Base-by-base conservation (phyloP, 2,329 filamentous ascomycete species). In the Dactylonectria estremocensis region DNA sequence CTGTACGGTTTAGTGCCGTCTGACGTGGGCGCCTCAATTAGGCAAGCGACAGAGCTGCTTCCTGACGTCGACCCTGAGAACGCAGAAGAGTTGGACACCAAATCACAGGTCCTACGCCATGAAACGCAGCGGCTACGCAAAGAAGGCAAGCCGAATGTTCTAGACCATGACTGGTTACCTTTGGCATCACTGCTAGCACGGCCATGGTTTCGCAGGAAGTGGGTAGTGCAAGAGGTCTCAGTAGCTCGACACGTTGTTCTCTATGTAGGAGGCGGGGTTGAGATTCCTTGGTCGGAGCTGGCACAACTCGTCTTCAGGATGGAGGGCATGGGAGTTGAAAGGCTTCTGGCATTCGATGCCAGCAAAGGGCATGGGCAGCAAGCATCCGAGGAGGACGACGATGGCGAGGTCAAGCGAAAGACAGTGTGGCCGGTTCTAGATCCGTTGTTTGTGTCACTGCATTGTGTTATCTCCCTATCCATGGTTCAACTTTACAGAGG, bases 181-280 rank as follows among this genome's bases (percentile, higher is more conserved):
- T 16, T 54, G 16, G 16, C 16, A 3, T 3, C 31, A 16, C n/a
- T 54, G 16, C 52, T 54, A 2, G 18, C 24, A 11, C 52, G 52
- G 14, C 52, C 52, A 7, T 54, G 52, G 52, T 54, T 54, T 13
- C 9, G n/a, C 11, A 20, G 52, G 18, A 54, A 54, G n/a, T 54
- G 52, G 52, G 20, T 54, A 11, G 28, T 54, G 14, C 52, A 54
- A 11, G 52, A 54, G 20, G 31, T 54, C 1, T 50, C 22, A 3
- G 14, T 28, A n/a, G 24, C 48, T 6, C 18, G 48, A 3, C 6
- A 50, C 22, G 22, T 14, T 16, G 24, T 50, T 13, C 13, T n/a
- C n/a, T 50, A 8, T 50, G 48, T 16, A 4, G 37, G 37, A n/a
- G 37, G n/a, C 16, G 6, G 14, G 7, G 37, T 43, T 4, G 37